Evolutionary conservation across 495 filamentous ascomycete genomes (phyloP).

Genomic region (Copromyces sp.): DNA sequence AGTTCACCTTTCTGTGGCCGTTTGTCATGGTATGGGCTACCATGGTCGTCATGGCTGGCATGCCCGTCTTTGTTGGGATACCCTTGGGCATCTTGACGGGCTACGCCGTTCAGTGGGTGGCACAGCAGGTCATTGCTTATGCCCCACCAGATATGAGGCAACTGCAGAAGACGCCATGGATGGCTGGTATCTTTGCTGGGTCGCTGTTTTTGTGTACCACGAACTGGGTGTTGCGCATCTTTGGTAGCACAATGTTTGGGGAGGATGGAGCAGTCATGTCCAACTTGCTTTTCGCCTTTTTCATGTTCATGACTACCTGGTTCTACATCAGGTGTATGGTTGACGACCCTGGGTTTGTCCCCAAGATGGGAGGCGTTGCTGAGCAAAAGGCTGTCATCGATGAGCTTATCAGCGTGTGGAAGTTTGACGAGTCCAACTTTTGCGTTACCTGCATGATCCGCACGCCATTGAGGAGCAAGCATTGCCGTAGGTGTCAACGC

Average conservation of each 20-base stretch:
- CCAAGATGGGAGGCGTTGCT: conserved; percentile 76
- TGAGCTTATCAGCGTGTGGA: conserved; percentile 70
- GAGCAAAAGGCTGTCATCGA: conserved; percentile 83
- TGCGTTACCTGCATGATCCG: conserved; percentile 90
- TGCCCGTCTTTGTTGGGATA: conserved; percentile 64
- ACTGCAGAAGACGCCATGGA: conserved; percentile 82
- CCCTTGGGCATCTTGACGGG: conserved; percentile 56
- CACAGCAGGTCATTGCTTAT: conserved; percentile 64
- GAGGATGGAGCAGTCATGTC: conserved; percentile 47
- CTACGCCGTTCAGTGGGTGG: conserved; percentile 69
- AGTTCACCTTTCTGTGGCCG: conserved; percentile 88
- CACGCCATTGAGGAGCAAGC: conserved; percentile 85
- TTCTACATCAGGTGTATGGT: conserved; percentile 82
- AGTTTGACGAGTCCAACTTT: conserved; percentile 90
- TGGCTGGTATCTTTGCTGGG: conserved; percentile 86
- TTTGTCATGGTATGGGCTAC: conserved; percentile 61
- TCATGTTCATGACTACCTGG: conserved; percentile 58
- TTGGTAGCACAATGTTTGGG: conserved; percentile 49
- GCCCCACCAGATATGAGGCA: conserved; percentile 78
- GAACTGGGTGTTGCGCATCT: conserved; percentile 60
- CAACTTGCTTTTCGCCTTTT: conserved; percentile 62
- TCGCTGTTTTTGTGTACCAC: conserved; percentile 75
- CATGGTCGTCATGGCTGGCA: conserved; percentile 59
- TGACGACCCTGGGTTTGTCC: conserved; percentile 88
- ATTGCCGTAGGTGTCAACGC: conserved; percentile 80